A percentile compares a stretch with the other conserved stretches of the same genome.
Evolutionary conservation across 78 protist species (phyloP).

Genomic region (Diacronema lutheri): DNA sequence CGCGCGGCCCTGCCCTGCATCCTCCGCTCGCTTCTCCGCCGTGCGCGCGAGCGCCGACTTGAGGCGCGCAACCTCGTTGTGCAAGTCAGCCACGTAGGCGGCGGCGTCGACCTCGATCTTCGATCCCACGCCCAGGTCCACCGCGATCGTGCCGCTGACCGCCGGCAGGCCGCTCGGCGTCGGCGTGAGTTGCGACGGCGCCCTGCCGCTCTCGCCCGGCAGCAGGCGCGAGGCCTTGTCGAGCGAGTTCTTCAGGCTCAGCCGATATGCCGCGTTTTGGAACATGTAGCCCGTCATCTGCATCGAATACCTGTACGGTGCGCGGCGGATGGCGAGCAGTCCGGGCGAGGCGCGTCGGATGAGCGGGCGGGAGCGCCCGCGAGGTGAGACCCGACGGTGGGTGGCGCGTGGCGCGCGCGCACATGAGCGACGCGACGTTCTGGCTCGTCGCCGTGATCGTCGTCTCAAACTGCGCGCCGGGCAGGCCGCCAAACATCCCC

Average conservation of each 20-base stretch:
- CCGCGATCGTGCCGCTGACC: neutral
- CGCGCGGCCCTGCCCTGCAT: too few relatives aligned
- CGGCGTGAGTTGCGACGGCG: neutral
- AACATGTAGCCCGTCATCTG: slow-evolving; percentile 37
- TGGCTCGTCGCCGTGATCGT: neutral
- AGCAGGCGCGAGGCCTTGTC: too few relatives aligned
- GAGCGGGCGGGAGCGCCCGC: too few relatives aligned
- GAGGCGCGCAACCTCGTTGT: neutral
- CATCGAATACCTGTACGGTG: too few relatives aligned
- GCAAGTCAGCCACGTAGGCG: neutral
- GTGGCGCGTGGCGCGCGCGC: too few relatives aligned
- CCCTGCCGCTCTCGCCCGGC: too few relatives aligned
- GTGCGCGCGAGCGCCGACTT: too few relatives aligned
- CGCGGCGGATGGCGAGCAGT: too few relatives aligned
- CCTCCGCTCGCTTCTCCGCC: too few relatives aligned
- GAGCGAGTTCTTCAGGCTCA: neutral
- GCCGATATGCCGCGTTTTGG: slow-evolving; percentile 28
- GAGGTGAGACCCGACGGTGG: too few relatives aligned
- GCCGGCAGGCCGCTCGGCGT: neutral
- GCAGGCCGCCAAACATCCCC: neutral
- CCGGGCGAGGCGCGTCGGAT: too few relatives aligned
- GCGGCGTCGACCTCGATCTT: too few relatives aligned
- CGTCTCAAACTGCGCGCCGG: neutral
- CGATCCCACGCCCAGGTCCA: neutral
- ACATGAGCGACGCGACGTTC: slow-evolving; percentile 4